Evolutionary conservation across 2,329 filamentous ascomycete species (phyloP), one percentile per base, ranked within the genome.

Genomic region (Apiospora koreana): DNA sequence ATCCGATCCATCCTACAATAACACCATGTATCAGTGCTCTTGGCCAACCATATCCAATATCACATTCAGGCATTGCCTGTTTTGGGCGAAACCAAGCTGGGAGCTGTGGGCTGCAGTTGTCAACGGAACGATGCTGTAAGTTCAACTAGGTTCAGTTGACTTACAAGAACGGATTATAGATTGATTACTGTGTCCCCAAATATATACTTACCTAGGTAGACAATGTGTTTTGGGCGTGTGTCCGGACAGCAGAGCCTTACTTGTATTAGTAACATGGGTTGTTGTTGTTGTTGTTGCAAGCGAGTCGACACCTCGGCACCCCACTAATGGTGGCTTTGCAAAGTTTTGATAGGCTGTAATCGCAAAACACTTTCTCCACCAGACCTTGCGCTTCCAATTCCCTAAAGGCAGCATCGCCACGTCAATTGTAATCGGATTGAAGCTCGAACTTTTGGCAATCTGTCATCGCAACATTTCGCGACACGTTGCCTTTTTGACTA

Each of bases 401-500:
- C 31, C 41, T 1, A 18, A 43, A 43, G 41, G 18, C 21, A n/a
- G 54, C 31, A 62, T 62, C 54, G 54, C 18, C 54, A 62, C 54
- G 28, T 58, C 28, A 31, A 62, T 62, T 38, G 31, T 31, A 38
- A 38, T 12, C n/a, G 31, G 1, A 62, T 43, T 43, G 68, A 71
- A 68, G 64, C 41, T 38, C 28, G 8, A 38, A 62, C 54, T 62
- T 38, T 38, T 38, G 31, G 9, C 28, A 46, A 67, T 46, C 65
- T 46, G 65, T 67, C 65, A 46, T 67, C 42, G 35, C 65, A 38
- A 67, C 65, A 18, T 23, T 28, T 67, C 42, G 65, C 65, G 64
- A 69, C 67, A 73, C 69, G 69, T 71, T 62, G 54, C 54, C 54
- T 62, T 14, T 62, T 35, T n/a, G n/a, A 38, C 28, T 62, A 23